phyloP scores from a whole-genome alignment of 2,329 filamentous ascomycete species.

The Talaromyces sp. region DNA sequence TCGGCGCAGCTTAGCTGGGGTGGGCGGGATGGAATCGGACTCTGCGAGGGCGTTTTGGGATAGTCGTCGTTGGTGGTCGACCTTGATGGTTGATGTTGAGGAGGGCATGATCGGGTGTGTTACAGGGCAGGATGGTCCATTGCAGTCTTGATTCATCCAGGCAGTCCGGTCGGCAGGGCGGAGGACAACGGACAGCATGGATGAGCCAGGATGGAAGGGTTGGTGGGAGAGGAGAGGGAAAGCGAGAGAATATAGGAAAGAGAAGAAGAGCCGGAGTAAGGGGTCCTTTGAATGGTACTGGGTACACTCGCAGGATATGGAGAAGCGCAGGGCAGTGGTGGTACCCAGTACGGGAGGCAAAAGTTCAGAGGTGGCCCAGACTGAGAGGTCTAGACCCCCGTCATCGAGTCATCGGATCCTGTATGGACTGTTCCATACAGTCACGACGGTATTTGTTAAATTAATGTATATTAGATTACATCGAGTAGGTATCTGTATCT shows the following conservation, averaged over 20 bases:
- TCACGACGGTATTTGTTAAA: no score
- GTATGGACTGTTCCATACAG: no score
- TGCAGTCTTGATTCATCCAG: constrained; percentile 38
- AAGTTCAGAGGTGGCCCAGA: constrained; percentile 18
- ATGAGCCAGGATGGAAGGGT: constrained; percentile 11
- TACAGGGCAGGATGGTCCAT: constrained; percentile 34
- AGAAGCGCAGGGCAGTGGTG: background rate
- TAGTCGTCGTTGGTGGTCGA: constrained; percentile 25
- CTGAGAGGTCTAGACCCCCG: constrained; percentile 27
- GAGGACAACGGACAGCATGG: constrained; percentile 20
- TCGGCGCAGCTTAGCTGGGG: constrained; percentile 34
- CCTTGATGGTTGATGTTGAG: constrained; percentile 20
- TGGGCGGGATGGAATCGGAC: constrained; percentile 11
- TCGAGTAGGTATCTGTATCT: no score
- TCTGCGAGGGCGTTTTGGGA: constrained; percentile 25
- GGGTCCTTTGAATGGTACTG: constrained; percentile 15
- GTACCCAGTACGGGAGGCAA: constrained; percentile 15
- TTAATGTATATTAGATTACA: no score
- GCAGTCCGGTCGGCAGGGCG: constrained; percentile 22
- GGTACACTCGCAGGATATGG: constrained; percentile 7
- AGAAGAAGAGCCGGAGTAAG: constrained; percentile 18
- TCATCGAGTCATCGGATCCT: constrained; percentile 28
- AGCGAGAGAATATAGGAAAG: constrained; percentile 17
- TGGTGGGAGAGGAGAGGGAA: constrained; percentile 15
- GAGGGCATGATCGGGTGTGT: constrained; percentile 33